Percentiles rank a stretch among this genome's conserved stretches.
Conservation (phyloP, 2,329 filamentous ascomycete genomes). For the Dothideomycetidae sp. region DNA sequence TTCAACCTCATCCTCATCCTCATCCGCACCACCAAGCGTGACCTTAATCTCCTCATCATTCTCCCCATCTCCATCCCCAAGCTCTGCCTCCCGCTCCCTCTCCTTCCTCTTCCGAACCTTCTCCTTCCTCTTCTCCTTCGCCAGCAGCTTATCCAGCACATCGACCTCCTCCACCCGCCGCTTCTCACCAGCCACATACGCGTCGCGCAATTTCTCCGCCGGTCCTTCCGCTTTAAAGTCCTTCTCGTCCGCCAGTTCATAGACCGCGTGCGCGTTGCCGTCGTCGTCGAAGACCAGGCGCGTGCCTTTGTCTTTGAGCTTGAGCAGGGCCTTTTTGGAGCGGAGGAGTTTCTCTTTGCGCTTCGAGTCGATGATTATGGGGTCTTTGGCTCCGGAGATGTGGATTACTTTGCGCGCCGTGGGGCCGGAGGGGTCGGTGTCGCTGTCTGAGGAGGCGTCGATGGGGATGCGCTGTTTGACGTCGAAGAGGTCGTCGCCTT, state of each 20-base stretch:
- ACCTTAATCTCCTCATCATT: constrained; percentile 20
- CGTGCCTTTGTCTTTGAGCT: constrained; percentile 72
- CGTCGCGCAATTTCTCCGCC: constrained; percentile 59
- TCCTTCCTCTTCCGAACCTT: constrained; percentile 63
- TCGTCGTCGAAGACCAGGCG: constrained; percentile 90
- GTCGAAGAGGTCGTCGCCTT: constrained; percentile 61
- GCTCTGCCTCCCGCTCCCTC: constrained; percentile 42
- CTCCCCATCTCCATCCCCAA: constrained; percentile 24
- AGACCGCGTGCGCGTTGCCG: constrained; percentile 67
- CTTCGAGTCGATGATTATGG: constrained; percentile 81
- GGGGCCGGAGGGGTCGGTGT: constrained; percentile 25
- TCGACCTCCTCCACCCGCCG: constrained; percentile 61
- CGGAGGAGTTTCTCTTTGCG: constrained; percentile 88
- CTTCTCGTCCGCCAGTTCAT: constrained; percentile 76
- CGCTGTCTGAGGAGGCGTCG: constrained; percentile 27
- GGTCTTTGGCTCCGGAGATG: constrained; percentile 50
- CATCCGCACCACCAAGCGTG: constrained; percentile 18
- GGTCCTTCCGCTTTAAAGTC: constrained; percentile 62
- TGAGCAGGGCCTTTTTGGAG: constrained; percentile 82
- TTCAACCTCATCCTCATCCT: constrained; percentile 27
- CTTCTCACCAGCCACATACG: constrained; percentile 65
- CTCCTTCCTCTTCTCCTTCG: constrained; percentile 62
- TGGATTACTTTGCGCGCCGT: constrained; percentile 45
- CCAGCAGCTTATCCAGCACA: constrained; percentile 65
- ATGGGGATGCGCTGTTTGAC: constrained; percentile 71